Percentiles rank a stretch among this genome's conserved stretches.
Conservation (phyloP, 2,329 filamentous ascomycete species). For the Nemania sp. region DNA sequence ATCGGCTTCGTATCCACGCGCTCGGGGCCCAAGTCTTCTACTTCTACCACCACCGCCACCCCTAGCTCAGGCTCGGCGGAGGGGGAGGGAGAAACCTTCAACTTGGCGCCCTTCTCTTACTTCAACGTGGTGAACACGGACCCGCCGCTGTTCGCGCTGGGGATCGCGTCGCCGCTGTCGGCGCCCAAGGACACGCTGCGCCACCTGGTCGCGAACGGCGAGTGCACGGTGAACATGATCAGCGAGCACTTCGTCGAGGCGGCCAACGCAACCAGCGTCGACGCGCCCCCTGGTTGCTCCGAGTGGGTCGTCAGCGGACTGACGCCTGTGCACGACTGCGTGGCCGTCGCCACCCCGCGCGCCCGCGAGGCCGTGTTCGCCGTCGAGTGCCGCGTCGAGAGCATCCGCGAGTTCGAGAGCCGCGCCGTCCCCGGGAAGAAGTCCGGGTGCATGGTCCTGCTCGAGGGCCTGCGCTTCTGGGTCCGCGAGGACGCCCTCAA, state of each 20-base stretch:
- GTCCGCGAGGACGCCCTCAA: slow-evolving; percentile 89
- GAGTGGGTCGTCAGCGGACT: slow-evolving; percentile 87
- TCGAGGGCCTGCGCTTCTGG: slow-evolving; percentile 92
- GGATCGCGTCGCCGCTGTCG: slow-evolving; percentile 59
- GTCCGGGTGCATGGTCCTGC: slow-evolving; percentile 77
- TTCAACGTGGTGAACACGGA: slow-evolving; percentile 87
- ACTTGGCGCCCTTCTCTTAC: slow-evolving; percentile 90
- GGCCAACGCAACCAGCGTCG: slow-evolving; percentile 83
- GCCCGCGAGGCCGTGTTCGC: slow-evolving; percentile 86
- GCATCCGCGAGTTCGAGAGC: slow-evolving; percentile 82
- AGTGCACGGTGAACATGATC: slow-evolving; percentile 91
- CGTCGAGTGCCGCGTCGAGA: slow-evolving; percentile 83
- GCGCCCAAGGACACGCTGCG: slow-evolving; percentile 81
- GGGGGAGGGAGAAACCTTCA: slow-evolving; percentile 71
- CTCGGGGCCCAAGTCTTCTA: slow-evolving; percentile 43
- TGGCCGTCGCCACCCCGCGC: slow-evolving; percentile 75
- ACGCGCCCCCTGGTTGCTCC: slow-evolving; percentile 79
- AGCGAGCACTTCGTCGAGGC: slow-evolving; percentile 87
- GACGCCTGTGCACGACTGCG: slow-evolving; percentile 73
- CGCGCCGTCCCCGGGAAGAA: slow-evolving; percentile 76
- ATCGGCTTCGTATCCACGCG: slow-evolving; percentile 73
- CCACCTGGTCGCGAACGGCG: slow-evolving; percentile 77
- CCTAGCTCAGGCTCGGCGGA: background rate
- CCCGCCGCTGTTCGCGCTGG: slow-evolving; percentile 81
- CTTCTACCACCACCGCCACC: background rate